Base-by-base conservation (phyloP, 208 protist species). In the Porcisia hertigi region DNA sequence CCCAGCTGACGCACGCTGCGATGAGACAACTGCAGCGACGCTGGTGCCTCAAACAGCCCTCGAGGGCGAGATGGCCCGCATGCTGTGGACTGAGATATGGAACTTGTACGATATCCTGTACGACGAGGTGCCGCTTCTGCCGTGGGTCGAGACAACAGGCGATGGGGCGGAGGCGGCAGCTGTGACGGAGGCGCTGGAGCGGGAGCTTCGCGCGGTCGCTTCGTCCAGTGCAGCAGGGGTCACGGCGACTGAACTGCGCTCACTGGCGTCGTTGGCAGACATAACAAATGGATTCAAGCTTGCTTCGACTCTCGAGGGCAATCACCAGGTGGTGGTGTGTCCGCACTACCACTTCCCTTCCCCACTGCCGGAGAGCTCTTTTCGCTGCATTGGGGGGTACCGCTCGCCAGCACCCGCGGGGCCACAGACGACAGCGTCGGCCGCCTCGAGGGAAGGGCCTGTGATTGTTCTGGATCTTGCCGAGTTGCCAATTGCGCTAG, bases 81-180 rank as follows among this genome's bases (percentile, higher is more conserved):
- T 89, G 53, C 74, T 86, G 18, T 96, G 90, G 89, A 94, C 87
- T 76, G 92, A 96, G 73, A 84, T 86, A n/a, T 96, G 92, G 91
- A 96, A 96, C 77, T 45, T 92, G 65, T 94, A 93, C 65, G 92
- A 96, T 69, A 93, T 96, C 64, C 66, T 84, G 3, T 94, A 96
- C 73, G 92, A 96, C 57, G 90, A 94, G 70, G 77, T 96, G 70
- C 76, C 79, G 36, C 71, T 94, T 11, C 79, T 96, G 59, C 92
- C 90, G 45, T 65, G 58, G 71, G 69, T 47, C 43, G 80, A 67
- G 71, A 25, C 39, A 3, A 18, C 6, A 2, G 76, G 47, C 43
- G 62, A 52, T 30, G 52, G 45, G 11, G 59, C 12, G 64, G 69
- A 25, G 7, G 73, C 71, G 30, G 54, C 30, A 3, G 71, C 72